A percentile compares a stretch with the other conserved stretches of the same genome.
Conservation (phyloP, 768 basidiomycete genomes). For the Trametopsis cervina region DNA sequence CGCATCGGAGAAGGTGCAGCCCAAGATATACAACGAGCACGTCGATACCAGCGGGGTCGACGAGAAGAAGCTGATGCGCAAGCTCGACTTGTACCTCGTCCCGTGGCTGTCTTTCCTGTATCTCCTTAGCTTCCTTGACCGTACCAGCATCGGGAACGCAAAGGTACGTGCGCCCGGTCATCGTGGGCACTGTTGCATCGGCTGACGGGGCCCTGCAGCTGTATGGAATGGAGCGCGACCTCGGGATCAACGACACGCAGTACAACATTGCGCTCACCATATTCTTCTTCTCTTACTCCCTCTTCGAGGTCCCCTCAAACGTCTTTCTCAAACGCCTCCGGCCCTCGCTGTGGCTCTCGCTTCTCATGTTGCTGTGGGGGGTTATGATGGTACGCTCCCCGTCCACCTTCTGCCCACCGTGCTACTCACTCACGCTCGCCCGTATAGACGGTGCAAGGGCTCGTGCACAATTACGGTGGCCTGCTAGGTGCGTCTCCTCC, state of each 20-base stretch:
- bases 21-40: constrained; percentile 31
- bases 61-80: constrained; percentile 63
- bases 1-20: constrained; percentile 10
- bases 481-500: constrained; percentile 44
- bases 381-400: constrained; percentile 56
- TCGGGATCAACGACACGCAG: constrained; percentile 58
- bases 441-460: constrained; percentile 61
- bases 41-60: constrained; percentile 56
- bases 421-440: too few relatives aligned
- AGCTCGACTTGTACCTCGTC: constrained; percentile 59
- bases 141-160: constrained; percentile 50
- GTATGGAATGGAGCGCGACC: constrained; percentile 50
- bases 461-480: constrained; percentile 62
- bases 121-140: constrained; percentile 63
- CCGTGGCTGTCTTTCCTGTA: constrained; percentile 74
- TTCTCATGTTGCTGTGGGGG: constrained; percentile 70
- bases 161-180: constrained; percentile 24
- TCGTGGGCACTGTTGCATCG: constrained; percentile 14
- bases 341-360: constrained; percentile 72
- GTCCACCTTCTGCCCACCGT: too few relatives aligned
- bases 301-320: constrained; percentile 74
- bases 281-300: constrained; percentile 47
- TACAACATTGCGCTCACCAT: constrained; percentile 61
- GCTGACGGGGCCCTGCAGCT: constrained; percentile 32
- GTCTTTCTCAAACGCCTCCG: constrained; percentile 65